Evolutionary conservation across 805 yeast species (phyloP).

Genomic region (Cyberlindnera mycetangii): DNA sequence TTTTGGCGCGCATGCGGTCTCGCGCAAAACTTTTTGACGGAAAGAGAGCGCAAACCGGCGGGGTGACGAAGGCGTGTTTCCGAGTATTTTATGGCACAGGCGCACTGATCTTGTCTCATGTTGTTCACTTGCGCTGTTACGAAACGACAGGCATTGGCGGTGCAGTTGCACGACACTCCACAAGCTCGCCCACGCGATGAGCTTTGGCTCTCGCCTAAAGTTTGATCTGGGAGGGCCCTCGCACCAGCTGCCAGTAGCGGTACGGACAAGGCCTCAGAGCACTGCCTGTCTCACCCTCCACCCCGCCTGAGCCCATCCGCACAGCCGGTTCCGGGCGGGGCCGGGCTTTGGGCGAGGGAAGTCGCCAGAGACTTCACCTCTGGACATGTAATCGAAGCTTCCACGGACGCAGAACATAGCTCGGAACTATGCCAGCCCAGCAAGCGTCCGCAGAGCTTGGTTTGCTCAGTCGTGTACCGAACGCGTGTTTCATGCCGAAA

Average conservation of each 20-base stretch:
- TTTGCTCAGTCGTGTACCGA: too few relatives aligned
- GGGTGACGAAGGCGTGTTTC: too few relatives aligned
- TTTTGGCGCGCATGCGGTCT: too few relatives aligned
- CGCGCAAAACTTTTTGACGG: too few relatives aligned
- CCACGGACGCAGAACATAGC: background rate
- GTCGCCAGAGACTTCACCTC: too few relatives aligned
- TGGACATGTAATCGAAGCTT: background rate
- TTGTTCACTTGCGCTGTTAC: slow-evolving; percentile 3
- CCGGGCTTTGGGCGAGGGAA: too few relatives aligned
- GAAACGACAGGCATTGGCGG: background rate
- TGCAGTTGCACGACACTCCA: background rate
- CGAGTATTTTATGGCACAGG: too few relatives aligned
- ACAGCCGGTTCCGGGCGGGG: too few relatives aligned
- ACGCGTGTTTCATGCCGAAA: background rate
- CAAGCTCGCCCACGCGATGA: too few relatives aligned
- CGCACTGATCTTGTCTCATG: background rate
- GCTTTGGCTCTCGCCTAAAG: background rate
- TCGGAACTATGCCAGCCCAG: background rate
- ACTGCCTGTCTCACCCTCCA: background rate
- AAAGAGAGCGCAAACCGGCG: too few relatives aligned
- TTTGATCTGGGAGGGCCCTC: slow-evolving; percentile 2
- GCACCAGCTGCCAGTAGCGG: slow-evolving; percentile 8
- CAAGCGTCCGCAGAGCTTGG: too few relatives aligned
- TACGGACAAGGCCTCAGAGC: slow-evolving; percentile 1
- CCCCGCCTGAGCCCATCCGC: background rate